phyloP scores from a whole-genome alignment of 768 basidiomycete genomes.

The Amanita polypyramis region DNA sequence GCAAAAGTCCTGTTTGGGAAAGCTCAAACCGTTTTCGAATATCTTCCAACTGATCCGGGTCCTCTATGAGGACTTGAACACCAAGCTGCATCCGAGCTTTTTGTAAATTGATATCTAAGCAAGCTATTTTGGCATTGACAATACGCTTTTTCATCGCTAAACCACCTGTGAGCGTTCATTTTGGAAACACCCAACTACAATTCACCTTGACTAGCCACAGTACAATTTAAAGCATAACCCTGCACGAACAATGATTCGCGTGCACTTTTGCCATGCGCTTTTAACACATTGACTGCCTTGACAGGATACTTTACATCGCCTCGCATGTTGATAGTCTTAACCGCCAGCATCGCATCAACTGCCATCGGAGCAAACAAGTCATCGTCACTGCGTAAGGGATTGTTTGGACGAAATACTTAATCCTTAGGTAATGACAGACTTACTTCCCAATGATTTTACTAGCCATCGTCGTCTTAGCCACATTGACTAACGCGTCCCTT shows the following conservation, averaged over 20 bases:
- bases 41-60: constrained; percentile 92
- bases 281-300: constrained; percentile 96
- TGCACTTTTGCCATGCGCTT: constrained; percentile 94
- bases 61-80: constrained; percentile 93
- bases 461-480: constrained; percentile 97
- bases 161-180: neutral
- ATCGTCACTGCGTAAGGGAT: constrained; percentile 61
- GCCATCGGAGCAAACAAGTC: constrained; percentile 98
- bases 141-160: constrained; percentile 97
- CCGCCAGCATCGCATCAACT: constrained; percentile 97
- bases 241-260: constrained; percentile 91
- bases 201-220: constrained; percentile 94
- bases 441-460: constrained; percentile 98
- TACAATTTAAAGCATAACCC: constrained; percentile 97
- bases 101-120: constrained; percentile 94
- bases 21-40: constrained; percentile 76
- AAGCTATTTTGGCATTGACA: constrained; percentile 91
- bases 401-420: neutral
- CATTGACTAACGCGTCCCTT: constrained; percentile 85
- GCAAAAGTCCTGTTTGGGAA: neutral
- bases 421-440: constrained; percentile 21
- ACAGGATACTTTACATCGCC: constrained; percentile 99
- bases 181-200: neutral
- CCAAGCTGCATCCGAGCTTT: constrained; percentile 97
- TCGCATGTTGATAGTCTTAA: constrained; percentile 85